These are phyloP conservation scores for Sesbania bispinosa DNA, from an alignment of 306 rosid genomes.

Conservation along the genomic window DNA sequence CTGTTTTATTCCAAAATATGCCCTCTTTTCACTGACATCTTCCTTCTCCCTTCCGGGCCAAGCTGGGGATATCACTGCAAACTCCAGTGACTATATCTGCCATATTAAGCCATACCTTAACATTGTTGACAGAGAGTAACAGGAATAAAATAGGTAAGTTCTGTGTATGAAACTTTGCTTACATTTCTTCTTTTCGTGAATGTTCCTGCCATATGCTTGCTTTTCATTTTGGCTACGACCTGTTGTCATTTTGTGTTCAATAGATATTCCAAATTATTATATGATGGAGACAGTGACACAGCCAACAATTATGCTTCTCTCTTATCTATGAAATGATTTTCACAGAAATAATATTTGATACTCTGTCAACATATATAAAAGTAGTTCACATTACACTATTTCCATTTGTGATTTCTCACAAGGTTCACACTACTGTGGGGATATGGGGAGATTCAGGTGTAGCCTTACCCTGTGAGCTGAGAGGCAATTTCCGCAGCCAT, in stretches of 20 bases:
- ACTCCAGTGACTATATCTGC: conserved; percentile 80
- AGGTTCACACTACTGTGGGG: too few species aligned
- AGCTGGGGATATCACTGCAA: conserved; percentile 48
- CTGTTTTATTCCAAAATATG: conserved; percentile 78
- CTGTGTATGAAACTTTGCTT: conserved; percentile 37
- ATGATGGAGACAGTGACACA: neutral
- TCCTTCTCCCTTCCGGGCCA: conserved; percentile 81
- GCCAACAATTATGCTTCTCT: conserved; percentile 2
- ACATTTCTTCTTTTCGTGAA: conserved; percentile 91
- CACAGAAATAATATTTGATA: neutral
- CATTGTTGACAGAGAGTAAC: conserved; percentile 1
- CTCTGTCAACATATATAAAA: neutral
- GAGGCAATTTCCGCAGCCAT: too few species aligned
- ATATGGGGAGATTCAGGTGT: too few species aligned
- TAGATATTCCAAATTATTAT: conserved; percentile 3
- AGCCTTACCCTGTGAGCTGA: too few species aligned
- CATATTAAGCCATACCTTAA: conserved; percentile 36
- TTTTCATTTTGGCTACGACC: conserved; percentile 91
- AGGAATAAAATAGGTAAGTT: conserved; percentile 14
- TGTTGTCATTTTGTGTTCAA: conserved; percentile 39
- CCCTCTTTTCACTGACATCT: conserved; percentile 40
- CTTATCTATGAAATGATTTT: neutral
- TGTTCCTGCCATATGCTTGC: conserved; percentile 89
- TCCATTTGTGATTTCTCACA: too few species aligned
- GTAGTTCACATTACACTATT: too few species aligned